These are phyloP conservation scores for Kalmusia sp. DNA, from an alignment of 2,329 filamentous ascomycete genomes.

Conservation along the genomic window DNA sequence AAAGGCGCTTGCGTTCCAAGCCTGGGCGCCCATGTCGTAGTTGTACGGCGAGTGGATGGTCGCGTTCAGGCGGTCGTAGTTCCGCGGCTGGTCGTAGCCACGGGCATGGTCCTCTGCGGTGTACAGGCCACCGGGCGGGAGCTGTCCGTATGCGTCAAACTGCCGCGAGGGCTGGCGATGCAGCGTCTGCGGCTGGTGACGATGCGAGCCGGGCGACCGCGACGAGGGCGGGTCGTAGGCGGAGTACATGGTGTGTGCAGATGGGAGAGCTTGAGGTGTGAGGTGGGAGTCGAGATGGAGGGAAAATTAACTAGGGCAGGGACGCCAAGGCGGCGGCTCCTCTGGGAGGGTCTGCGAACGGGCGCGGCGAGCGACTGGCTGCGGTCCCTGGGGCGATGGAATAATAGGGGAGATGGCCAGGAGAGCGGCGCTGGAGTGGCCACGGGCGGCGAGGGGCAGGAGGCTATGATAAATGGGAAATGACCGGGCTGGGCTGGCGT, in stretches of 20 bases:
- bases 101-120: constrained; percentile 69
- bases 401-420: constrained; percentile 15
- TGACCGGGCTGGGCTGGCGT: constrained; percentile 24
- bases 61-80: constrained; percentile 66
- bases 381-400: constrained; percentile 21
- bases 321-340: constrained; percentile 6
- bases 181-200: constrained; percentile 65
- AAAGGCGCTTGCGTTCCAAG: constrained; percentile 81
- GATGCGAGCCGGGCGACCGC: constrained; percentile 77
- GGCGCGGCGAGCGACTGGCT: constrained; percentile 6
- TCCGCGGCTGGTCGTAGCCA: constrained; percentile 57
- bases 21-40: constrained; percentile 73
- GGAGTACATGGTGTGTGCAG: constrained; percentile 42
- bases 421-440: constrained; percentile 5
- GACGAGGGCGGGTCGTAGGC: constrained; percentile 54
- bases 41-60: constrained; percentile 66
- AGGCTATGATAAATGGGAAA: constrained; percentile 24
- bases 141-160: constrained; percentile 75
- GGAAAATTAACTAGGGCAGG: constrained; percentile 33
- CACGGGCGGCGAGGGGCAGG: constrained; percentile 17
- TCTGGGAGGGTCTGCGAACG: constrained; percentile 19
- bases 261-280: constrained; percentile 22
- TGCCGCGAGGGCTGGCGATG: constrained; percentile 78
- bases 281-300: constrained; percentile 20
- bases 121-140: constrained; percentile 71